Base-by-base conservation (phyloP, 2,329 filamentous ascomycete genomes). In the Pseudogymnoascus sp. region DNA sequence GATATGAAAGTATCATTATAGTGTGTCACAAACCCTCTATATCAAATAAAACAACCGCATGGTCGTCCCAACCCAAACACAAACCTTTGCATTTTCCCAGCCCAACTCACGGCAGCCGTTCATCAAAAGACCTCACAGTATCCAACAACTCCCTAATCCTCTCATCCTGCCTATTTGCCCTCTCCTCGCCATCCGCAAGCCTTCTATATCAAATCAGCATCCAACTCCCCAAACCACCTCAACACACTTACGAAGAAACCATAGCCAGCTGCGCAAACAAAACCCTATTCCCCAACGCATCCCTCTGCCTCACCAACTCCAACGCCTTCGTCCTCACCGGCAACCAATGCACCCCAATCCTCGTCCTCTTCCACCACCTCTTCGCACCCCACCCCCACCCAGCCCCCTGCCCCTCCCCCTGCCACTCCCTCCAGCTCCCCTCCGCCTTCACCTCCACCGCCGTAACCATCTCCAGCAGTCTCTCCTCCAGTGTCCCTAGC, bases 251-350 rank as follows among this genome's bases (percentile, higher is more conserved):
- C 72, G 78, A 79, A 50, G 77, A 76, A 31, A 80, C 75, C 74
- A 81, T 77, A 71, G 76, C 79, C 73, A 78, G 78, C 68, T 81
- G 78, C 63, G 78, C 75, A 66, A 81, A 81, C 59, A 79, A 74
- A 42, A 81, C 78, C 38, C 78, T 72, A 6, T 73, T 74, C 1
- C 77, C 79, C 67, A 80, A 67, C 2, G 76, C 74, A 61, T 80
- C 78, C 56, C 79, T 74, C 71, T 80, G 77, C 26, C 77, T 73
- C 16, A 79, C 77, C 13, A 81, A 68, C 62, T 81, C 77, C 63
- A 81, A 65, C 2, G 77, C 77, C 65, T 79, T 80, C 7, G 74
- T 73, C 33, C 78, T 71, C 11, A 79, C 76, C 0, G 74, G 72
- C 38, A 80, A 64, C 78, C 79, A 81, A 14, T 75, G 75, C 67